Conservation (phyloP, 305 asterid species). For the Fraxinus velutina region DNA sequence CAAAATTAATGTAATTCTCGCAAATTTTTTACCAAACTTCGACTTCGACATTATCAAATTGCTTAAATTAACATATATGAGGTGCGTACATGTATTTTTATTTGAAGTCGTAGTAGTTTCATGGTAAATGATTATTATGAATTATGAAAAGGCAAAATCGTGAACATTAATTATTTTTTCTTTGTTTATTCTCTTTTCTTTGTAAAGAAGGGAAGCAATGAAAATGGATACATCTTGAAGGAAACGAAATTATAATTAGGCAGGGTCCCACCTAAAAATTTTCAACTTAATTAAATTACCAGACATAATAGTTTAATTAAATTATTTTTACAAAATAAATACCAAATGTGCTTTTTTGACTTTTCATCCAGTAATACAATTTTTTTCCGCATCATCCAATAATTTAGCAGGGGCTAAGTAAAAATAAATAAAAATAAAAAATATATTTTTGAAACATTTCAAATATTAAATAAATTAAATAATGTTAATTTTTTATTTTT, state of each 20-base stretch:
- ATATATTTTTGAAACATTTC: background rate
- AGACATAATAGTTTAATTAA: background rate
- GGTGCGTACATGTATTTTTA: background rate
- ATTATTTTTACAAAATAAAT: background rate
- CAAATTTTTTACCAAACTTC: background rate
- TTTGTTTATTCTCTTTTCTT: background rate
- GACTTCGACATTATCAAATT: background rate
- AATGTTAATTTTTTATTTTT: background rate
- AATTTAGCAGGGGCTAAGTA: background rate
- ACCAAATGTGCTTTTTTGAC: background rate
- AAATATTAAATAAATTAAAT: background rate
- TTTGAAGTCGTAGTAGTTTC: background rate
- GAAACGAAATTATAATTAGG: background rate
- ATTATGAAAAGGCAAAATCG: background rate
- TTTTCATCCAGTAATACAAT: background rate
- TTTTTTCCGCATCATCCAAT: background rate
- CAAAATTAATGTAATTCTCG: background rate
- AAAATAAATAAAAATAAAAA: no score
- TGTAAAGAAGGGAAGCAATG: background rate
- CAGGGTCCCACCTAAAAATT: background rate
- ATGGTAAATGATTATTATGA: background rate
- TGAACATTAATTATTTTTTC: background rate
- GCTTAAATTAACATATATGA: background rate
- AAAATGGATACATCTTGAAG: background rate
- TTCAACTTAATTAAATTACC: background rate